Evolutionary conservation across 2,329 filamentous ascomycete species (phyloP).

Genomic region (Aspergillus neoniger): DNA sequence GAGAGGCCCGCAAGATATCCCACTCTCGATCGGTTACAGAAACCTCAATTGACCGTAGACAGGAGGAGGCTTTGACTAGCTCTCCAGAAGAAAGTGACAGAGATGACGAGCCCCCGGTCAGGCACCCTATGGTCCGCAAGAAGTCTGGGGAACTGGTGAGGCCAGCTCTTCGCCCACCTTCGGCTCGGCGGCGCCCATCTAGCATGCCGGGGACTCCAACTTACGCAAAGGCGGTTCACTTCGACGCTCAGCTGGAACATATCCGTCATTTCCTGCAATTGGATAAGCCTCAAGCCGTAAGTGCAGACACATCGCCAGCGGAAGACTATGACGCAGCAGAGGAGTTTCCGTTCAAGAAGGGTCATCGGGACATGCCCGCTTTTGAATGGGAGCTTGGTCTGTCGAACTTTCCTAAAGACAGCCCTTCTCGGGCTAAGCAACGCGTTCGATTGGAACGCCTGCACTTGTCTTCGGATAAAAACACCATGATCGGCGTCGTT

Average conservation of each 20-base stretch:
- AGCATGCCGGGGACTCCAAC: conserved; percentile 98
- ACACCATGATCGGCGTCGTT: conserved; percentile 78
- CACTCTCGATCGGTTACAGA: conserved; percentile 64
- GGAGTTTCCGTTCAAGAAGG: conserved; percentile 80
- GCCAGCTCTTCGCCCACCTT: conserved; percentile 79
- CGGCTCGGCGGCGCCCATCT: conserved; percentile 74
- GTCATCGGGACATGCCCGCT: conserved; percentile 53
- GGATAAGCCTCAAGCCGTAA: conserved; percentile 92
- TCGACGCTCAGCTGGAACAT: conserved; percentile 93
- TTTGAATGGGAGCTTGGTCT: conserved; percentile 88
- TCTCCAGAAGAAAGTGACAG: conserved; percentile 52
- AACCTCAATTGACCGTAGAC: conserved; percentile 51
- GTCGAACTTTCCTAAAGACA: conserved; percentile 76
- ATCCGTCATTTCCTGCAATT: conserved; percentile 94
- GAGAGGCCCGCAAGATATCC: conserved; percentile 61
- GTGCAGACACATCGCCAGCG: conserved; percentile 86
- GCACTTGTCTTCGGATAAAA: conserved; percentile 84
- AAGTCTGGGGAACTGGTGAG: conserved; percentile 97
- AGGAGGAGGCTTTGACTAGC: conserved; percentile 45
- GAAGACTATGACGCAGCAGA: conserved; percentile 83
- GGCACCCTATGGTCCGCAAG: conserved; percentile 93
- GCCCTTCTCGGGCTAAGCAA: conserved; percentile 57
- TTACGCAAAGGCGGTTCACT: conserved; percentile 96
- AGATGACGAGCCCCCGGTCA: conserved; percentile 65
- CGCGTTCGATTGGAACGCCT: conserved; percentile 83